Percentiles rank a stretch among this genome's conserved stretches.
These are phyloP conservation scores for Kondoa malvinella DNA, from an alignment of 768 basidiomycete genomes.

Conservation along the genomic window DNA sequence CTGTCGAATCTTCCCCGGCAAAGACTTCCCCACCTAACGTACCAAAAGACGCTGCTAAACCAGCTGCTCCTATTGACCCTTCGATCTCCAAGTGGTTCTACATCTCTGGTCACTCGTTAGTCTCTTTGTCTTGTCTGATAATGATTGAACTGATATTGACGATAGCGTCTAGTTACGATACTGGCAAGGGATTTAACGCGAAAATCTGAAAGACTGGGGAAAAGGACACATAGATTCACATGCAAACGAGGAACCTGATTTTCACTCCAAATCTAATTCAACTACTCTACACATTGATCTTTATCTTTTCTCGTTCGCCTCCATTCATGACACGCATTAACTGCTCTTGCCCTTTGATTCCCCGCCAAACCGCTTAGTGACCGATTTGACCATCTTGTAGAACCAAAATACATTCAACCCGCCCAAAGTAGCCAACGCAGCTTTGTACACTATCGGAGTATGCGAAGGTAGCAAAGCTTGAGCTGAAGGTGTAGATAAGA, in stretches of 20 bases:
- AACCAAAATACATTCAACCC: constrained; percentile 33
- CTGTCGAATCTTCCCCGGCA: constrained; percentile 56
- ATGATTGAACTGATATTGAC: neutral
- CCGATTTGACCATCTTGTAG: neutral
- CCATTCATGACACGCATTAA: neutral
- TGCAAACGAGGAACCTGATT: no score
- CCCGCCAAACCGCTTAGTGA: neutral
- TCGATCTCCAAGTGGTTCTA: constrained; percentile 36
- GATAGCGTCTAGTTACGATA: neutral
- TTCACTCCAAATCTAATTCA: no score
- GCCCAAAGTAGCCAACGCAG: constrained; percentile 23
- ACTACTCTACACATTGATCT: no score
- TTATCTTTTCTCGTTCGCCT: no score
- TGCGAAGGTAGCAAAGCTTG: neutral
- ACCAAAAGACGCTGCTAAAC: constrained; percentile 61
- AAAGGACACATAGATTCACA: no score
- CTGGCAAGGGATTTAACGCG: no score
- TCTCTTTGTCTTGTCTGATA: neutral
- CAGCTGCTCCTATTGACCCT: constrained; percentile 75
- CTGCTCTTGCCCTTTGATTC: neutral
- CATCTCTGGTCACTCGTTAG: constrained; percentile 3
- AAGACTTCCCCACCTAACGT: constrained; percentile 51
- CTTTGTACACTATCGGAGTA: neutral
- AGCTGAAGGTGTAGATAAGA: neutral
- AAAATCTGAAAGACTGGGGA: no score